Evolutionary conservation across 225 moss, liverwort and hornwort species (phyloP).

Genomic region (Antitrichia curtipendula): DNA sequence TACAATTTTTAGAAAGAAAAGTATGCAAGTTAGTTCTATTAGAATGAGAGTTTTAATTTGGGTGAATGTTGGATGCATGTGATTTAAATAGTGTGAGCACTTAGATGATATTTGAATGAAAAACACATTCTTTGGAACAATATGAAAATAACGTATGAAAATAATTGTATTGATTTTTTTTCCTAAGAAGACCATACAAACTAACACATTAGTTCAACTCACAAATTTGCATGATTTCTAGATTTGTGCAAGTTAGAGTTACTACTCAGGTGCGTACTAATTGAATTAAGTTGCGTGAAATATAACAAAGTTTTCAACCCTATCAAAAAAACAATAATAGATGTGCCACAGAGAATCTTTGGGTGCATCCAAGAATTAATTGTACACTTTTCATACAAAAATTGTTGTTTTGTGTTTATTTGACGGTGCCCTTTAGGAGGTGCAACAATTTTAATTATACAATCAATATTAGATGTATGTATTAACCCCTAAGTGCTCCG

Average conservation of each 20-base stretch:
- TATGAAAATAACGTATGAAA: neutral
- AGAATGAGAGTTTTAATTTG: neutral
- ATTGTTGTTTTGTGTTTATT: neutral
- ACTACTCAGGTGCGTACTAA: rapidly evolving
- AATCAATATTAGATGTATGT: neutral
- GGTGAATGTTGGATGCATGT: neutral
- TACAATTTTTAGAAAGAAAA: neutral
- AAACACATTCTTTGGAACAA: neutral
- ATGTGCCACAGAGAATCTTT: neutral
- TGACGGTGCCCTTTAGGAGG: rapidly evolving
- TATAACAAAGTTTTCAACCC: neutral
- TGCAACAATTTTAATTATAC: neutral
- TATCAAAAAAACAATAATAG: neutral
- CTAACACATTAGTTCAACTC: rapidly evolving
- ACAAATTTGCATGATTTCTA: neutral
- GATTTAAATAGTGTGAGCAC: neutral
- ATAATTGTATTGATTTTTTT: neutral
- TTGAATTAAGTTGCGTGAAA: neutral
- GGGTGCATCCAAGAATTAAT: neutral
- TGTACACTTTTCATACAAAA: neutral
- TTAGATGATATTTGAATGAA: neutral
- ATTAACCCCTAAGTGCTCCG: rapidly evolving
- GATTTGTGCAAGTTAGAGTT: neutral
- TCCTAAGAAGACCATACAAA: neutral
- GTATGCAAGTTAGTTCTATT: neutral